Evolutionary conservation across 768 basidiomycete genomes (phyloP), one percentile per base, ranked within the genome.

Genomic region (Pisolithus marmoratus): DNA sequence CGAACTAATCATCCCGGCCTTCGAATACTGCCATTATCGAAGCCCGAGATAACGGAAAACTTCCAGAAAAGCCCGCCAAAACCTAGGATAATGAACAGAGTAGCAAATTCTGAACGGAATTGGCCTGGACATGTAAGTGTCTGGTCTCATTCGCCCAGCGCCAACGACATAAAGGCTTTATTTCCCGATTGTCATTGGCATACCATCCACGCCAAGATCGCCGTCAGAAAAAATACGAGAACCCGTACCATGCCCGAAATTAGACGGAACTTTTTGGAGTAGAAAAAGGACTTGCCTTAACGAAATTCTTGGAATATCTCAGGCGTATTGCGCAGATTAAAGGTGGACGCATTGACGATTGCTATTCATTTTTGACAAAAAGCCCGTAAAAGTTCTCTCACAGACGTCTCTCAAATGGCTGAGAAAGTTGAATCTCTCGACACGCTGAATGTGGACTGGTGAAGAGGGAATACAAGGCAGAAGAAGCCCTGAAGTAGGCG

Each of bases 111-210:
- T n/a, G n/a, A 88, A 87, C 15, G 85, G 87, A 57, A 90, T 85
- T 47, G n/a, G n/a, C n/a, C 88, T 89, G 50, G 20, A 50, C 9
- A 20, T 34, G 2, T n/a, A 37, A 38, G 11, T 38, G 20, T 9
- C 38, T n/a, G 8, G 15, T n/a, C 29, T 31, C 5, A 31, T 2
- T 31, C 29, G 88, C 88, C 93, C 93, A 51, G 90, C 94, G 29
- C 90, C 92, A 19, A 90, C 89, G 51, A 93, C 77, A 64, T 94
- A 95, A 31, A 31, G 7, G 29, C 29, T 11, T 31, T 17, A 96
- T 69, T 96, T 95, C n/a, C 94, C 94, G 47, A 94, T 85, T 8
- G 88, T 82, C 59, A 95, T 92, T 0, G 85, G 85, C 87, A 90
- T 89, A 12, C 87, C 87, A 62, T 90, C 90, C 27, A 87, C 78